Evolutionary conservation across 2,329 filamentous ascomycete genomes (phyloP), one percentile per base, ranked within the genome.

Genomic region (Pseudomassariella vexata): DNA sequence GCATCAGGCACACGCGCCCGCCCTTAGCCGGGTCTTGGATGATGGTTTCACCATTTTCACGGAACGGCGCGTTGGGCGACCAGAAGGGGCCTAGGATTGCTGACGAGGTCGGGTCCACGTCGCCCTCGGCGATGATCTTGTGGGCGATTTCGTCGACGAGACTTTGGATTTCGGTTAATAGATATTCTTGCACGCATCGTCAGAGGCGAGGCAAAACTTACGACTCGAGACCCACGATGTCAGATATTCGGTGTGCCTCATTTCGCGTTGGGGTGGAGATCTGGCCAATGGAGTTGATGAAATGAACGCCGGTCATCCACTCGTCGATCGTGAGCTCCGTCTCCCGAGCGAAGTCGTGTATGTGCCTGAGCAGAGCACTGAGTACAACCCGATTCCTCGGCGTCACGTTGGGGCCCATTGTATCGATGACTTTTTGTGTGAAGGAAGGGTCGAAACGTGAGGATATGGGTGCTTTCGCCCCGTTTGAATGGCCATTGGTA

Each of bases 81-180:
- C 82, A 87, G 70, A 87, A 86, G 42, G 82, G 82, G 3, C 82
- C 82, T 38, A 87, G 77, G 50, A 87, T 87, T 37, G 81, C 73
- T 39, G 80, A 82, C 3, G 80, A 84, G n/a, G 82, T 86, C 28
- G 82, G 80, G 38, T 71, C 65, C 39, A 74, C 60, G 50, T 68
- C 66, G 35, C 71, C 68, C 36, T 82, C 75, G 42, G 76, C 74
- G 50, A 78, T 62, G 54, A 77, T 64, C 53, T 70, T 75, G 65
- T 79, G 73, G 41, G 75, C 73, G 45, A 81, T 81, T 48, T 83
- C 79, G 35, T 81, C 78, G 37, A 80, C 75, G 32, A 81, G 66
- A 11, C 16, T 23, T 16, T n/a, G 10, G 23, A 10, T 12, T 19
- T 33, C 17, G 9, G 19, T 12, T 11, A 24, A 27, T 4, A 19